Base-by-base conservation (phyloP, 106 monocot genomes). In the Allium cepa region DNA sequence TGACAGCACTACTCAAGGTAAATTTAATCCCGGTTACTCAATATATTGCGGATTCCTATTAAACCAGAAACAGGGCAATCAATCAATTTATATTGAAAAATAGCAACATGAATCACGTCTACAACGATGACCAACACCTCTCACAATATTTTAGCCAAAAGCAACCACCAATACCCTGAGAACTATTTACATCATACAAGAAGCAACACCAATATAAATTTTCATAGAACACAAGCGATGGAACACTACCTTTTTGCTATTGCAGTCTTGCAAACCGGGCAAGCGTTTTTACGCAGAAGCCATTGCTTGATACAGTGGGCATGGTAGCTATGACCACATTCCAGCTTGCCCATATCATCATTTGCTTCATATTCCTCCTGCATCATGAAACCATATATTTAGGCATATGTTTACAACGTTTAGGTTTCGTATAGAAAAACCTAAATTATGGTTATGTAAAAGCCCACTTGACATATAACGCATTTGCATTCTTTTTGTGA, bases 241-340 rank as follows among this genome's bases (percentile, higher is more conserved):
- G 13, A 59, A 18, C 46, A 11, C 70, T 79, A 90, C 56, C 58
- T 59, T 63, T 75, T 79, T 46, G 66, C 66, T 16, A 84, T 78
- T 50, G 88, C 57, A 49, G 86, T 63, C 79, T 97, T 97, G 73
- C 97, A 97, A 15, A 97, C 86, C 51, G 97, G 97, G 81, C 97
- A 92, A 7, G 80, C 75, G 60, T 97, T 97, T 79, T 92, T 97
- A 66, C 67, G 82, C 49, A 79, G 77, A 68, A 97, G 97, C 97
- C 97, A 97, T 62, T 90, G 82, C 75, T 83, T 97, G 62, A 97
- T 89, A 82, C 97, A 97, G 26, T 63, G 66, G 4, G 78, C 67
- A 47, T 97, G 97, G 66, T 82, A 92, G 73, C 80, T 65, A 69
- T 97, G 97, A 16, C 84, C 89, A 48, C 97, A 97, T 1, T 84